These are phyloP conservation scores for Pseudophaeomoniella oleicola DNA, from an alignment of 2,329 filamentous ascomycete species.

Conservation along the genomic window DNA sequence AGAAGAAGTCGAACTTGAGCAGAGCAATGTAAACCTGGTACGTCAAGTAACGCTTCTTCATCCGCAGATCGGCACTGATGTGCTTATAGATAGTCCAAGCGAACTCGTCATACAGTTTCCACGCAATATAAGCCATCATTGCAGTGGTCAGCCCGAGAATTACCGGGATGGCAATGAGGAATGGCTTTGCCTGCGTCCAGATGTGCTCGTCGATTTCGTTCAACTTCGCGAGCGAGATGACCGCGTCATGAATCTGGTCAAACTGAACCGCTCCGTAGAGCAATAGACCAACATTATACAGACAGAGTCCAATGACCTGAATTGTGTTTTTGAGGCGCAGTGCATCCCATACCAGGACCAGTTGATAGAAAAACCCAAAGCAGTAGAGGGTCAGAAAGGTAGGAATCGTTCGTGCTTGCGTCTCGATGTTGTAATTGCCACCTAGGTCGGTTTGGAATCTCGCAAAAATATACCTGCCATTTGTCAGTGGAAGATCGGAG, in stretches of 20 bases:
- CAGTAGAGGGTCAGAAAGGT: conserved; percentile 95
- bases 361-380: conserved; percentile 87
- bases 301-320: conserved; percentile 86
- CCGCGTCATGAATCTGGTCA: conserved; percentile 70
- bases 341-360: conserved; percentile 84
- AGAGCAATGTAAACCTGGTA: conserved; percentile 98
- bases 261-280: conserved; percentile 89
- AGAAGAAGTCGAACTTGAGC: conserved; percentile 99
- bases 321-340: conserved; percentile 94
- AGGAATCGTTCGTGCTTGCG: conserved; percentile 55
- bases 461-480: conserved; percentile 68
- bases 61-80: conserved; percentile 88
- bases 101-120: conserved; percentile 97
- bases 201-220: conserved; percentile 39
- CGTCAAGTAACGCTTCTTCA: conserved; percentile 92
- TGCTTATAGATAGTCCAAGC: conserved; percentile 99
- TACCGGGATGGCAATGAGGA: conserved; percentile 70
- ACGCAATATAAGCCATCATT: conserved; percentile 61
- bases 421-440: conserved; percentile 24
- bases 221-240: conserved; percentile 35
- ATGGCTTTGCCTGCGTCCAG: conserved; percentile 57
- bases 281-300: conserved; percentile 82
- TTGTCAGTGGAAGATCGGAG: too few relatives aligned
- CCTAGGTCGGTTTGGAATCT: conserved; percentile 53
- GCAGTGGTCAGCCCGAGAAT: conserved; percentile 66